Conservation (phyloP, 2,329 filamentous ascomycete species). For the Penicillium expansum region DNA sequence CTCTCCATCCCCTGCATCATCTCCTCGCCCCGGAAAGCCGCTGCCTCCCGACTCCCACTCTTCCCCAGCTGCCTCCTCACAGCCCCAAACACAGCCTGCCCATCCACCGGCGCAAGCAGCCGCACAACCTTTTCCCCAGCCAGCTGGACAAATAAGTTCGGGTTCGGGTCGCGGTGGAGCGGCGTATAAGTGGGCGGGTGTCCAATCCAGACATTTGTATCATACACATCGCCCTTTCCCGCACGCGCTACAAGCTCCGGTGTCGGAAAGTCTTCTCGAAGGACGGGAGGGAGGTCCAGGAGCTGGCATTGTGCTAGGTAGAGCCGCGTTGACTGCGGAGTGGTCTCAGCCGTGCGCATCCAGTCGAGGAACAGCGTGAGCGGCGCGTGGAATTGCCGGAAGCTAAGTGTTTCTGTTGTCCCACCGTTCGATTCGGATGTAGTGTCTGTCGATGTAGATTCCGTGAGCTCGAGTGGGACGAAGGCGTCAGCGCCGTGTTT, state of each 20-base stretch:
- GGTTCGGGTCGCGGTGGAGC: constrained; percentile 88
- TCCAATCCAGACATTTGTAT: constrained; percentile 84
- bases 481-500: constrained; percentile 47
- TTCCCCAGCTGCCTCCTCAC: constrained; percentile 44
- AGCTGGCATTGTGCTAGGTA: constrained; percentile 86
- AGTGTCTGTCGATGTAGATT: not conserved
- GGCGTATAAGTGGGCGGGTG: constrained; percentile 84
- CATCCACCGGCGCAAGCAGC: constrained; percentile 64
- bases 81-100: constrained; percentile 61
- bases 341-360: constrained; percentile 33
- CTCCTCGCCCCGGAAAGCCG: constrained; percentile 68
- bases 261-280: constrained; percentile 65
- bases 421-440: not conserved
- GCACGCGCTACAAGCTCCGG: constrained; percentile 62
- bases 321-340: constrained; percentile 45
- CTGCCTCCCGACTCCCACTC: constrained; percentile 33
- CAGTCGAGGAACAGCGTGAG: constrained; percentile 64
- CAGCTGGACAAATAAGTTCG: constrained; percentile 86
- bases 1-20: constrained; percentile 88
- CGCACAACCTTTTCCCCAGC: constrained; percentile 69
- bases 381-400: constrained; percentile 49
- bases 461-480: constrained; percentile 60
- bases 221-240: constrained; percentile 82
- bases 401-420: constrained; percentile 27
- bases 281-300: constrained; percentile 59